These are phyloP conservation scores for Alternaria brassicae DNA, from an alignment of 2,329 filamentous ascomycete species.

Conservation along the genomic window DNA sequence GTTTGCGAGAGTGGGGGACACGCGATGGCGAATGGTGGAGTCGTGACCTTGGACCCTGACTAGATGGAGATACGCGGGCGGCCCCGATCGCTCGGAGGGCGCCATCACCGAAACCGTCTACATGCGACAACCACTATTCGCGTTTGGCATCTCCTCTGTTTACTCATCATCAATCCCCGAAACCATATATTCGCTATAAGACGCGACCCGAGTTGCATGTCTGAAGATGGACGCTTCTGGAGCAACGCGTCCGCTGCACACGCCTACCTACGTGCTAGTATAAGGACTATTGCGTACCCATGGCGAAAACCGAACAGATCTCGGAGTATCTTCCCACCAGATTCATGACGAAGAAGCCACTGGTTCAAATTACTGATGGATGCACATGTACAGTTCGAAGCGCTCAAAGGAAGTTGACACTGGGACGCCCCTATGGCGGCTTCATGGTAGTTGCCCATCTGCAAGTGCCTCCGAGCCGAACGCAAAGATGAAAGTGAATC, in stretches of 20 bases:
- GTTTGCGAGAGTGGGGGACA: conserved; percentile 48
- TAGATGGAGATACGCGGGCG: conserved; percentile 26
- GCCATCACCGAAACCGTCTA: conserved; percentile 2
- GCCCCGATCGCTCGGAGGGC: conserved; percentile 31
- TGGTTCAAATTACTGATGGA: neutral
- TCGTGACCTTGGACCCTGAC: conserved; percentile 13
- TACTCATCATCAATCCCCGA: neutral
- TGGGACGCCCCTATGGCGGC: too few species aligned
- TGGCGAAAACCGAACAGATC: neutral
- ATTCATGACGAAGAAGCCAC: neutral
- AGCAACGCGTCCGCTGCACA: neutral
- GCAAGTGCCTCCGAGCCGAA: neutral
- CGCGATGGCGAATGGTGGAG: conserved; percentile 46
- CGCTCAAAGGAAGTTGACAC: neutral
- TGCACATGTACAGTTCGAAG: neutral
- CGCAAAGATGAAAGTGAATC: neutral
- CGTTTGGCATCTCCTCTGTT: neutral
- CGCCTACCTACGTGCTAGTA: neutral
- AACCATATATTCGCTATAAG: neutral
- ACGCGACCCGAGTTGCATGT: neutral
- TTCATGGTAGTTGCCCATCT: neutral
- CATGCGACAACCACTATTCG: neutral
- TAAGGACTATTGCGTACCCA: neutral
- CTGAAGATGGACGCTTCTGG: neutral
- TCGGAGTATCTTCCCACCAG: neutral